Conservation (phyloP, 441 rosid species). For the Arabidopsis lyrata region DNA sequence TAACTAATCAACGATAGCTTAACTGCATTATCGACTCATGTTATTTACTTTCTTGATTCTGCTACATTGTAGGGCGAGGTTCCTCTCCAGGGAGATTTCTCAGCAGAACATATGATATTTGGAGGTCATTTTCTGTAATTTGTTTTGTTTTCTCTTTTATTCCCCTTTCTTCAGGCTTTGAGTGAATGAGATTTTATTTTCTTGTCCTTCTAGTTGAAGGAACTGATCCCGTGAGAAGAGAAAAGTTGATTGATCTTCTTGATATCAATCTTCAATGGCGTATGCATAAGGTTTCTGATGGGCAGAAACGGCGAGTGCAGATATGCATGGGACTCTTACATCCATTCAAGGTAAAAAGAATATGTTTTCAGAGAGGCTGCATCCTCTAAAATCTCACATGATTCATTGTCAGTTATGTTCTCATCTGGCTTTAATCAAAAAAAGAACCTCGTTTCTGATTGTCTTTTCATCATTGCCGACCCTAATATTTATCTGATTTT, state of each 20-base stretch:
- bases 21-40: background rate
- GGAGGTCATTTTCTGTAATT: slow-evolving; percentile 57
- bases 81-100: slow-evolving; percentile 80
- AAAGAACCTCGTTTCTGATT: background rate
- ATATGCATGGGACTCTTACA: slow-evolving; percentile 84
- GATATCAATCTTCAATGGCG: slow-evolving; percentile 77
- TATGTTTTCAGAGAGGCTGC: background rate
- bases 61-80: slow-evolving; percentile 57
- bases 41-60: background rate
- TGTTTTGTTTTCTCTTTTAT: background rate
- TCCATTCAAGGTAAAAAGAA: slow-evolving; percentile 63
- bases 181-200: slow-evolving; percentile 19
- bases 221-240: slow-evolving; percentile 70
- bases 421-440: slow-evolving; percentile 5
- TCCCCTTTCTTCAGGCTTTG: slow-evolving; percentile 5
- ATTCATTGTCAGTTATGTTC: slow-evolving; percentile 27
- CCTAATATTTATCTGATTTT: background rate
- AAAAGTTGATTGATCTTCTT: slow-evolving; percentile 70
- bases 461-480: background rate
- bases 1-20: background rate
- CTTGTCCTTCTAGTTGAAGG: slow-evolving; percentile 60
- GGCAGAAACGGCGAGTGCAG: slow-evolving; percentile 79
- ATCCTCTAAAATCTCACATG: slow-evolving; percentile 14
- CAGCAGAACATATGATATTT: slow-evolving; percentile 74
- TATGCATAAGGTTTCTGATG: slow-evolving; percentile 84